Base-by-base conservation (phyloP, 352 stramenopile genomes). In the Lagenidium sp. region DNA sequence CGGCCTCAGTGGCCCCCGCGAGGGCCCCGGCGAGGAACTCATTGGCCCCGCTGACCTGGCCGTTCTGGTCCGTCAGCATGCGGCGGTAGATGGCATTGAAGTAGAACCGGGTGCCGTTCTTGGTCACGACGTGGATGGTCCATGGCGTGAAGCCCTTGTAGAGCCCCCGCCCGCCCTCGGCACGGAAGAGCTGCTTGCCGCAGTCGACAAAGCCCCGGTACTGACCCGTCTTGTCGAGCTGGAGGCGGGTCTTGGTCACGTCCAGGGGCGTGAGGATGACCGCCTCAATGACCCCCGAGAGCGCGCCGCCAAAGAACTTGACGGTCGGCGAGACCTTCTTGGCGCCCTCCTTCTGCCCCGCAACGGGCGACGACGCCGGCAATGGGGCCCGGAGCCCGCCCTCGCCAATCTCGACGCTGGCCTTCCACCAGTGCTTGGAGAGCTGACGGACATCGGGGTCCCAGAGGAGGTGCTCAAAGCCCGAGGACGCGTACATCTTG, bases 1-100 rank as follows among this genome's bases (percentile, higher is more conserved):
- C 73, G 18, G 95, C 95, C 57, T 99, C 96, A 0, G 95, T 98
- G 12, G 96, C 74, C 20, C 96, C 96, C 7, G 85, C 94, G 4
- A 94, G 48, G 5, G 97, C 77, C 21, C 96, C 96, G 20, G 95
- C 95, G 23, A 84, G 41, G 45, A 92, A 92, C 53, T 92, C 76
- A 31, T 87, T 88, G 34, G 63, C 51, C 23, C 75, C 79, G 37
- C 71, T 89, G 28, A 92, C 76, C 38, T 94, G 79, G 15, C 77
- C 79, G 51, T 94, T 85, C 55, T 74, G 45, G 53, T 91, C 81
- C 18, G 69, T 47, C 4, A 95, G 52, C 44, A 88, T 58, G 44
- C 60, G 60, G 20, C 83, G 82, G 63, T 90, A 91, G 38, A 91
- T 72, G 16, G 81, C 82, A 57, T 91, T 93, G 41, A 88, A 87